These are phyloP conservation scores for Rhizodiscina lignyota DNA, from an alignment of 495 filamentous ascomycete species.

Conservation along the genomic window DNA sequence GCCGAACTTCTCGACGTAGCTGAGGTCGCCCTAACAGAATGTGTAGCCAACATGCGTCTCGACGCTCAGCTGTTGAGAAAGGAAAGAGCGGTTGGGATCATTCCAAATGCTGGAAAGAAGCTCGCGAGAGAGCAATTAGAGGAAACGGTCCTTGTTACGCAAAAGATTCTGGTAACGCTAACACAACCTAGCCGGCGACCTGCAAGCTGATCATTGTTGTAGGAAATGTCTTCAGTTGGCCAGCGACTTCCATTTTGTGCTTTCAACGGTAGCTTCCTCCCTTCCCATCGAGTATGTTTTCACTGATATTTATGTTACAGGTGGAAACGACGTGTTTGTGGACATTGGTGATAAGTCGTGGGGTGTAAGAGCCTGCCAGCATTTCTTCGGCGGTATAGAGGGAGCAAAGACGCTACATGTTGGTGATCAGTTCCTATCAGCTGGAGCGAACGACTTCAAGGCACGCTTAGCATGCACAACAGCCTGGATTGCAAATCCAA, in stretches of 20 bases:
- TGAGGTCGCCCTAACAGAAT: conserved; percentile 65
- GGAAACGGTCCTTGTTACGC: conserved; percentile 86
- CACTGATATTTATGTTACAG: neutral
- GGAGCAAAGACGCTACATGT: conserved; percentile 56
- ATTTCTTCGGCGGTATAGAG: conserved; percentile 67
- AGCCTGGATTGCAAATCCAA: conserved; percentile 84
- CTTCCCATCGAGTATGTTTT: conserved; percentile 11
- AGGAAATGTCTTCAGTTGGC: conserved; percentile 56
- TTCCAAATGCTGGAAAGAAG: conserved; percentile 43
- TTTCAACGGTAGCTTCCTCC: too few species aligned
- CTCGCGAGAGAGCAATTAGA: conserved; percentile 82
- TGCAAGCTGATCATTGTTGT: neutral
- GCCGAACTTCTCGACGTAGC: conserved; percentile 67
- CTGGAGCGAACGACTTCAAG: conserved; percentile 95
- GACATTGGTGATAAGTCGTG: conserved; percentile 97
- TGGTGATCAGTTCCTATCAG: conserved; percentile 90
- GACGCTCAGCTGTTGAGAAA: conserved; percentile 70
- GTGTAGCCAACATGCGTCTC: conserved; percentile 56
- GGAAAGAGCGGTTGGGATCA: conserved; percentile 83
- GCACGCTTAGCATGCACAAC: conserved; percentile 48
- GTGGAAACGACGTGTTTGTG: conserved; percentile 90
- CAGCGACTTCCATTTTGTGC: conserved; percentile 79
- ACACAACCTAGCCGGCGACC: neutral
- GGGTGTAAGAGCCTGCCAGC: conserved; percentile 82
- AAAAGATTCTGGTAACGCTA: conserved; percentile 51